Evolutionary conservation across 2,329 filamentous ascomycete species (phyloP), one percentile per base, ranked within the genome.

Genomic region (Epichloe gansuensis): DNA sequence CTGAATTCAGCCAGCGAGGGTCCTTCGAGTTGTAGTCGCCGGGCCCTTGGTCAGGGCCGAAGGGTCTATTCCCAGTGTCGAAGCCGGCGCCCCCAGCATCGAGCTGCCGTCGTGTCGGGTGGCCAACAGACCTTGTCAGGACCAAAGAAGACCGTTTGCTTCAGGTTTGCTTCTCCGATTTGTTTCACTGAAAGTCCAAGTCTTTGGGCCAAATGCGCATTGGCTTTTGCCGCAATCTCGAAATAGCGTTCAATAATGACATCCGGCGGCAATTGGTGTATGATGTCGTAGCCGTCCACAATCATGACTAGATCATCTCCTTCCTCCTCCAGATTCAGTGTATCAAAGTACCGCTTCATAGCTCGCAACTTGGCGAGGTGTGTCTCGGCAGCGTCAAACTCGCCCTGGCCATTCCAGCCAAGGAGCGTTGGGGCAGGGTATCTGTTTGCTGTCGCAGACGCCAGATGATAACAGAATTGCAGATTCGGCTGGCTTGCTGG

Each of bases 251-350:
- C 68, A 28, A 87, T 74, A 57, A 86, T 67, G 21, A 85, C 71
- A 43, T 83, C 76, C 3, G 80, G 75, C 0, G 82, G 81, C 2
- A 86, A 69, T 62, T 87, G 83, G 54, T 85, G 80, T 68, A 81
- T 80, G 1, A 81, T 72, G 54, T 86, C 80, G 62, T 80, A 75
- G 1, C 77, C 81, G 61, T 86, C 82, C 5, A 82, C 72, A 46
- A 86, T 71, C 53, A 86, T 66, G 7, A 85, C 74, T 31, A 88
- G 65, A 61, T 87, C 83, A 21, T 79, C 70, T 38, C 34, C 42
- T 53, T 82, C 65, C 4, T 66, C 60, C 8, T 56, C 59, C 2
- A 51, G 35, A 8, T 54, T 52, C 3, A 70, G 57, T 15, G 56
- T 56, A 35, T 65, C 53, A 13, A 71, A 59, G 50, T 71, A 70